Evolutionary conservation across 192 early-diverging fungal species (phyloP), one percentile per base, ranked within the genome.

Genomic region (Linderina pennispora): DNA sequence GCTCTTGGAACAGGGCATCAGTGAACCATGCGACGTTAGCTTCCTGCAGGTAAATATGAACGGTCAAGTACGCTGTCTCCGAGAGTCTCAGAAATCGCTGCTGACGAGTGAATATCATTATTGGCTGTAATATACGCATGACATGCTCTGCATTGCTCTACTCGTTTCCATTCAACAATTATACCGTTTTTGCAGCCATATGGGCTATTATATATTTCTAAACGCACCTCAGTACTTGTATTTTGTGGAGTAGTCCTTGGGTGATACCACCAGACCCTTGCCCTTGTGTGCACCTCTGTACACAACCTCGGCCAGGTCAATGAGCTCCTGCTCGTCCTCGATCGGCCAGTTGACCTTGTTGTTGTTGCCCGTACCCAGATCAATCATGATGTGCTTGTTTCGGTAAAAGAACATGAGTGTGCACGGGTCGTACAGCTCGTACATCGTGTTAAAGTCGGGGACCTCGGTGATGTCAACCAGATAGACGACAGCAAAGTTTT

Each of bases 331-430:
- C 47, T 91, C 86, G 48, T 95, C 90, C 36, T 90, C 88, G 20
- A 99, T 64, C 2, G 91, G 80, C 94, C 94, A 96, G 53, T 93
- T 90, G 60, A 99, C 89, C 69, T 99, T 99, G 74, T 99, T 99
- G 77, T 99, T 99, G 62, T 99, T 94, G 45, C 97, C 97, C 0
- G 97, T 99, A 13, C 97, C 97, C 23, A 98, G 60, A 82, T 99
- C 97, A 19, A 99, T 81, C 93, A 96, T 92, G 50, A 99, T 98
- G 47, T 97, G 97, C 65, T 94, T 92, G 73, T 97, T 97, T 21
- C 90, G 62, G 52, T 80, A 89, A 51, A 93, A 97, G 73, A 99
- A 95, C 97, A 99, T 99, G 21, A 86, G 78, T 4, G 97, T 98
- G 67, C 94, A 99, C 4, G 87, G 89, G 55, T 99, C 97, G 70